These are phyloP conservation scores for Cyberlindnera mississippiensis DNA, from an alignment of 805 yeast species.

Conservation along the genomic window DNA sequence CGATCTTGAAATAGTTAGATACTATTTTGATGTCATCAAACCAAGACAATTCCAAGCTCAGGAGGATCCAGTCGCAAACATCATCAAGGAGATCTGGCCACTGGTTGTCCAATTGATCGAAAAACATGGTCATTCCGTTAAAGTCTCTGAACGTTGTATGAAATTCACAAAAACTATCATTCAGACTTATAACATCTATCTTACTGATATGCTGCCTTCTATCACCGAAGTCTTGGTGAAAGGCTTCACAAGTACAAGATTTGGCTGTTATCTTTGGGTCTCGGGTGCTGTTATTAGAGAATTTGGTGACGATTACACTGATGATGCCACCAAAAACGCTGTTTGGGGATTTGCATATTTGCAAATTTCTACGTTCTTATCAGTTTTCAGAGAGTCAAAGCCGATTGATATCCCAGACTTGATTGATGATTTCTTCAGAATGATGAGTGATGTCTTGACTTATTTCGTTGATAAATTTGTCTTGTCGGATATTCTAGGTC, in stretches of 20 bases:
- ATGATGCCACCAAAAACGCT: constrained; percentile 48
- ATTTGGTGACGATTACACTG: constrained; percentile 53
- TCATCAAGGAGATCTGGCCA: constrained; percentile 61
- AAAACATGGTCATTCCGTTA: constrained; percentile 53
- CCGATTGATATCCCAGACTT: constrained; percentile 44
- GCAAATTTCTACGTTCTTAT: constrained; percentile 58
- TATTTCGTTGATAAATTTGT: constrained; percentile 59
- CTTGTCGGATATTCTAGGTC: constrained; percentile 40
- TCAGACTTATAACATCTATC: constrained; percentile 54
- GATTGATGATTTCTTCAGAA: constrained; percentile 81
- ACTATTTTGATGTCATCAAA: constrained; percentile 53
- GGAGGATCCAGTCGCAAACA: constrained; percentile 47
- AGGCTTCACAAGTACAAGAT: constrained; percentile 65
- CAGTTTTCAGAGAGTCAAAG: constrained; percentile 32
- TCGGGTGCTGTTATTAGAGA: constrained; percentile 79
- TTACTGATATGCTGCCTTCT: constrained; percentile 56
- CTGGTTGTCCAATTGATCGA: constrained; percentile 43
- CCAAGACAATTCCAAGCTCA: constrained; percentile 32
- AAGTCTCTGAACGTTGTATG: constrained; percentile 70
- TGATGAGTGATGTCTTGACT: constrained; percentile 74
- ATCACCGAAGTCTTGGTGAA: constrained; percentile 63
- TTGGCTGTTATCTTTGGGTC: constrained; percentile 87
- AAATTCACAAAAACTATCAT: constrained; percentile 65
- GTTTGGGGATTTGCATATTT: constrained; percentile 72
- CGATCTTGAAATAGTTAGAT: constrained; percentile 63